Evolutionary conservation across 345 rosid genomes (phyloP).

Genomic region (Euphorbia pulcherrima): DNA sequence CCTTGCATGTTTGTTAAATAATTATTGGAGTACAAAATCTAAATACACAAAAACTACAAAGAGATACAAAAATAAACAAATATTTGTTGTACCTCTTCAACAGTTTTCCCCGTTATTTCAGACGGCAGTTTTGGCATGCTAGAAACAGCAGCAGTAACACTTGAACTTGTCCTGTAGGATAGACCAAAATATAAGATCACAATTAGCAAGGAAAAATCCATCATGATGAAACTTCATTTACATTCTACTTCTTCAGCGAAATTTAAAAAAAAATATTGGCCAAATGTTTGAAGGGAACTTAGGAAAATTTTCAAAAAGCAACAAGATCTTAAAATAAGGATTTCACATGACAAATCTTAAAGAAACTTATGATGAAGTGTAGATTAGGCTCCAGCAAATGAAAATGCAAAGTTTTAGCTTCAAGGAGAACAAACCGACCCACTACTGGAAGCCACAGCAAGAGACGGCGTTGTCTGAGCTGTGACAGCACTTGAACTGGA

Average conservation of each 20-base stretch:
- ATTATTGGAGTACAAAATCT: neutral
- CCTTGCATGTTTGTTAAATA: neutral
- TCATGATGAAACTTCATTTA: neutral
- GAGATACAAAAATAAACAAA: neutral
- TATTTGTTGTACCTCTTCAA: constrained; percentile 70
- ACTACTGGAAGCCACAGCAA: constrained; percentile 60
- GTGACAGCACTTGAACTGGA: constrained; percentile 40
- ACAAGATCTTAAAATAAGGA: neutral
- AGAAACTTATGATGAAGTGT: neutral
- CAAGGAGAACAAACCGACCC: constrained; percentile 52
- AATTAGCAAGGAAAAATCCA: neutral
- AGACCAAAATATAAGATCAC: constrained; percentile 8
- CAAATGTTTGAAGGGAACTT: neutral
- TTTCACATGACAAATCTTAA: neutral
- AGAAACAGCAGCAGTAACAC: constrained; percentile 42
- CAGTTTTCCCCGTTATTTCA: constrained; percentile 84
- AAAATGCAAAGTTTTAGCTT: neutral
- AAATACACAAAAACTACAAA: neutral
- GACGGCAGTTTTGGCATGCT: constrained; percentile 72
- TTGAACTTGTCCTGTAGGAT: constrained; percentile 50
- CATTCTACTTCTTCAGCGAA: neutral
- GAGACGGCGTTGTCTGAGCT: constrained; percentile 49
- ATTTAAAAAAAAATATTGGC: neutral
- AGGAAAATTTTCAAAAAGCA: neutral
- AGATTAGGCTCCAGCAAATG: neutral